Percentiles rank a stretch among this genome's conserved stretches.
These are phyloP conservation scores for Protostelium mycophagum DNA, from an alignment of 78 protist species.

Conservation along the genomic window DNA sequence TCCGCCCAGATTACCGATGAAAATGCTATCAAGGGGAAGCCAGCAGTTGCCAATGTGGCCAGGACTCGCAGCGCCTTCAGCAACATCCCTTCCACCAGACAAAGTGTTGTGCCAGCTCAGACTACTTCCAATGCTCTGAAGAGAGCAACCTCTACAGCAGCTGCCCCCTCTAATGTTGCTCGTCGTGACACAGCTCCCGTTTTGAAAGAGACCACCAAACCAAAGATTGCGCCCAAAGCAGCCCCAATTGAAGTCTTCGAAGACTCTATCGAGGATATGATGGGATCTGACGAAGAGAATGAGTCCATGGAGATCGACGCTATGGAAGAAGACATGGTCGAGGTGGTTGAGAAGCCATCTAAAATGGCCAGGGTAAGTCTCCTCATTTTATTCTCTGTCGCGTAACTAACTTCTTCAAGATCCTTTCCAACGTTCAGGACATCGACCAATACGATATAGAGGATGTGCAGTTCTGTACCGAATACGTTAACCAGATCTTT, in stretches of 20 bases:
- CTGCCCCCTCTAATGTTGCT: neutral
- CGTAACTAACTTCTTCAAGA: neutral
- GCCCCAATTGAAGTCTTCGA: neutral
- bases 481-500: constrained; percentile 62
- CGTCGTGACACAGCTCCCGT: neutral
- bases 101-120: neutral
- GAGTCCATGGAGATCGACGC: neutral
- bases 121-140: neutral
- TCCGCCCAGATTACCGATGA: neutral
- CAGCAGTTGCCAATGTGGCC: neutral
- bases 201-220: too few species aligned
- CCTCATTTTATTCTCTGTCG: neutral
- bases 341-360: neutral
- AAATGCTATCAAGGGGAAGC: neutral
- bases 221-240: neutral
- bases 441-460: constrained; percentile 58
- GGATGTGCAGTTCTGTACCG: constrained; percentile 62
- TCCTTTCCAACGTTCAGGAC: constrained; percentile 14
- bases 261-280: neutral
- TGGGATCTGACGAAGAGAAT: neutral
- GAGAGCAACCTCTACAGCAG: neutral
- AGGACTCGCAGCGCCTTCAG: neutral
- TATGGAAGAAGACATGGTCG: neutral
- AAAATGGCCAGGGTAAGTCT: neutral
- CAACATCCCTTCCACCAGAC: neutral